phyloP scores from a whole-genome alignment of 805 yeast genomes.

The Wickerhamomyces mucosus region DNA sequence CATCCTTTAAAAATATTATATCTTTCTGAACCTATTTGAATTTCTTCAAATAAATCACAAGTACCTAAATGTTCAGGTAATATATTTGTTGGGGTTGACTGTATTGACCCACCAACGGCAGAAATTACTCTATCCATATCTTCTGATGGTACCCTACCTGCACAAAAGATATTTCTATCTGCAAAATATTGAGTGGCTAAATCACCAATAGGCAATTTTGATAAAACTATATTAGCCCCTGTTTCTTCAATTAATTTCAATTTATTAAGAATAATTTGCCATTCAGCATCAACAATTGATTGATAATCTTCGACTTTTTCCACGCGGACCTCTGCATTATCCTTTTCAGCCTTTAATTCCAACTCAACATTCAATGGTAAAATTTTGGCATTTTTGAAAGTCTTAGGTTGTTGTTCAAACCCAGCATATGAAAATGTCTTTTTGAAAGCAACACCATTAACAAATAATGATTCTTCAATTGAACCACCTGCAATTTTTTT shows the following conservation, averaged over 20 bases:
- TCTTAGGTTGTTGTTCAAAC: slow-evolving; percentile 96
- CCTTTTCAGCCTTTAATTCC: slow-evolving; percentile 96
- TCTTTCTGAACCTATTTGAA: slow-evolving; percentile 93
- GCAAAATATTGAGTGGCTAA: slow-evolving; percentile 98
- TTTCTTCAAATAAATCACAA: slow-evolving; percentile 81
- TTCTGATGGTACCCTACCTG: slow-evolving; percentile 84
- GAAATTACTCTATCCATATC: slow-evolving; percentile 88
- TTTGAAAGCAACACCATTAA: slow-evolving; percentile 94
- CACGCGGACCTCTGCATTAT: slow-evolving; percentile 96
- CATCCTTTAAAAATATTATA: slow-evolving; percentile 90
- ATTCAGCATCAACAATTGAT: slow-evolving; percentile 97
- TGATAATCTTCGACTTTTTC: slow-evolving; percentile 92
- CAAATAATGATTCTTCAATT: slow-evolving; percentile 83
- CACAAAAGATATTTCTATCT: slow-evolving; percentile 92
- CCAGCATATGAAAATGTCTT: slow-evolving; percentile 98
- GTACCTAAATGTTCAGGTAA: slow-evolving; percentile 68
- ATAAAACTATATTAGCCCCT: slow-evolving; percentile 89
- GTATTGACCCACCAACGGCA: slow-evolving; percentile 91
- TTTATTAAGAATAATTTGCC: slow-evolving; percentile 87
- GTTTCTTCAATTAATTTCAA: slow-evolving; percentile 71
- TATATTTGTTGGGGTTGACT: slow-evolving; percentile 68
- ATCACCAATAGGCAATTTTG: slow-evolving; percentile 95
- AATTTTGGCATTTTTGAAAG: slow-evolving; percentile 69
- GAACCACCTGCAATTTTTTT: slow-evolving; percentile 95
- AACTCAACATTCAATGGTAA: slow-evolving; percentile 83